Percentiles rank a stretch among this genome's conserved stretches.
These are phyloP conservation scores for Blakeslea trispora DNA, from an alignment of 371 early-diverging fungal genomes.

Conservation along the genomic window DNA sequence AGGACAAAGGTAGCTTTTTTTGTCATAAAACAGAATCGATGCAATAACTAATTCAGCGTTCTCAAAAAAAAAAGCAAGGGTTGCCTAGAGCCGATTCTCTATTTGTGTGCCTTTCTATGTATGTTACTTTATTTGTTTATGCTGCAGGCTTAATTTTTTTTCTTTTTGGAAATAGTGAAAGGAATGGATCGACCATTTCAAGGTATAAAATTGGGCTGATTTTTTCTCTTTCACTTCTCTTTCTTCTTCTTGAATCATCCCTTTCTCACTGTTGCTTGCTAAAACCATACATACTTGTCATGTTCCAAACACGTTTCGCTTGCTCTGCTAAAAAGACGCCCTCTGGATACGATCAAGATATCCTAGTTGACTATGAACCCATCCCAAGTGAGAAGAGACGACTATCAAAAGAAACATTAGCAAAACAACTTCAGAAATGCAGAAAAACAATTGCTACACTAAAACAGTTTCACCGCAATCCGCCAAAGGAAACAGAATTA, in stretches of 20 bases:
- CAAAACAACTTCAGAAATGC: slow-evolving; percentile 10
- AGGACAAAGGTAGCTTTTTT: no score
- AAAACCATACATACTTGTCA: slow-evolving; percentile 5
- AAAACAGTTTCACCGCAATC: background rate
- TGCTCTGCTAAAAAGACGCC: background rate
- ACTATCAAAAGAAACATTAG: slow-evolving; percentile 10
- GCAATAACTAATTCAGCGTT: no score
- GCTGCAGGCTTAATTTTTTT: no score
- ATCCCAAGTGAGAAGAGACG: slow-evolving; percentile 1
- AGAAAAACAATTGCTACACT: slow-evolving; percentile 5
- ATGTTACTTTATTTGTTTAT: no score
- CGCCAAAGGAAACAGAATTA: background rate
- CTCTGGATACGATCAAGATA: slow-evolving; percentile 11
- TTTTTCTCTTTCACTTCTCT: slow-evolving; percentile 2
- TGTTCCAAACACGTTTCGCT: slow-evolving; percentile 3
- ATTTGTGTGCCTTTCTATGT: no score
- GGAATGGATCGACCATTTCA: no score
- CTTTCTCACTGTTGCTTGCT: no score
- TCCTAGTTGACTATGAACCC: slow-evolving; percentile 17
- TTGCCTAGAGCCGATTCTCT: no score
- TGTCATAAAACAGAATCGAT: no score
- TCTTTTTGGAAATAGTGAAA: no score
- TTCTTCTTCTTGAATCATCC: background rate
- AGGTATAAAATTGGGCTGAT: slow-evolving; percentile 10
- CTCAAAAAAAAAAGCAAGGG: no score